phyloP scores from a whole-genome alignment of 2,329 filamentous ascomycete species.

The Paecilomyces dactylethromorphus region DNA sequence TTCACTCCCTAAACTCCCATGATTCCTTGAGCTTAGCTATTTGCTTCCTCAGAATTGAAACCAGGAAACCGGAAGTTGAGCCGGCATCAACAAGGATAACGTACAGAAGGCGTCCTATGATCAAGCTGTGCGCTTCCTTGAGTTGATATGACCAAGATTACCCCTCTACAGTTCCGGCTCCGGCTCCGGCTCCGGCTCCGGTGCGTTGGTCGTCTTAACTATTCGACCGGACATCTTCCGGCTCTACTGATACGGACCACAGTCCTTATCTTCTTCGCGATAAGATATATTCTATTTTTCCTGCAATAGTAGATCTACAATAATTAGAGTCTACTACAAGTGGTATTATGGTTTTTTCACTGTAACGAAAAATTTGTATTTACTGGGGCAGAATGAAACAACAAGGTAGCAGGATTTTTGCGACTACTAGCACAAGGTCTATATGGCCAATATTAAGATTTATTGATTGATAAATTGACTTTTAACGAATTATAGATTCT shows the following conservation, averaged over 20 bases:
- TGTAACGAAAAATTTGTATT: not conserved
- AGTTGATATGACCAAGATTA: not conserved
- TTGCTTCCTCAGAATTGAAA: not conserved
- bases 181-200: not conserved
- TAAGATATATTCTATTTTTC: not conserved
- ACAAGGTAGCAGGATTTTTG: not conserved
- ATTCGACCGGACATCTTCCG: not conserved
- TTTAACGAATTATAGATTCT: not conserved
- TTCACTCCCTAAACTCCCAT: not conserved
- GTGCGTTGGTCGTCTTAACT: not conserved
- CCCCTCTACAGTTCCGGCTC: not conserved
- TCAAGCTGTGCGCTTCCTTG: not conserved
- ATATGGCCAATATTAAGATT: not conserved
- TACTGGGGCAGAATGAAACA: no score
- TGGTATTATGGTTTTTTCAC: not conserved
- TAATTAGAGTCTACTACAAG: not conserved
- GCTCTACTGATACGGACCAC: not conserved
- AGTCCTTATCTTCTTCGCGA: not conserved
- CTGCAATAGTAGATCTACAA: not conserved
- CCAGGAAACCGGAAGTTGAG: not conserved
- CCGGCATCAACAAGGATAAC: not conserved
- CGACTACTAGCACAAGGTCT: not conserved
- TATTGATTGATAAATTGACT: not conserved
- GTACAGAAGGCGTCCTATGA: not conserved
- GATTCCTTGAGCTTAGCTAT: not conserved